Conservation (phyloP, 306 rosid genomes). For the Vigna mungo region DNA sequence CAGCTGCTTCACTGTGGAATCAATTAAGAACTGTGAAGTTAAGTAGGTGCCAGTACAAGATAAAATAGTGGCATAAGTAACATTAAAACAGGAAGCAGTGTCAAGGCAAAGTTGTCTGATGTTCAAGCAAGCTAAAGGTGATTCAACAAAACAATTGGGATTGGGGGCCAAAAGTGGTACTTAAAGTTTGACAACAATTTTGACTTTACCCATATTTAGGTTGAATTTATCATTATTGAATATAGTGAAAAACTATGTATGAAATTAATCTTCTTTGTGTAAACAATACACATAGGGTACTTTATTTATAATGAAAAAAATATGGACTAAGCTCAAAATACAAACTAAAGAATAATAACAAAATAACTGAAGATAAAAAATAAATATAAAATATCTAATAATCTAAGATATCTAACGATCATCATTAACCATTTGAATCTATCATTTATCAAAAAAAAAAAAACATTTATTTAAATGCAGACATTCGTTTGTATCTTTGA, state of each 20-base stretch:
- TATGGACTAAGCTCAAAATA: too few species aligned
- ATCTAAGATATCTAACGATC: too few species aligned
- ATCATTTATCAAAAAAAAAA: neutral
- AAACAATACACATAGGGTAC: too few species aligned
- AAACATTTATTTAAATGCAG: neutral
- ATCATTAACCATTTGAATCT: neutral
- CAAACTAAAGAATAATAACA: too few species aligned
- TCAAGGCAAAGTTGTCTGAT: conserved; percentile 18
- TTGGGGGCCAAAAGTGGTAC: neutral
- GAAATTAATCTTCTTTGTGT: too few species aligned
- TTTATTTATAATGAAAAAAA: too few species aligned
- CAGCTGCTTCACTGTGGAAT: neutral
- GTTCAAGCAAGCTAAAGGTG: conserved; percentile 5
- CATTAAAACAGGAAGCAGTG: neutral
- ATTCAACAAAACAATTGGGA: conserved; percentile 14
- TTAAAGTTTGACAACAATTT: neutral
- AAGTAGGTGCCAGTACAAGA: neutral
- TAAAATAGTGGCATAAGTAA: neutral
- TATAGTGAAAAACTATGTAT: too few species aligned
- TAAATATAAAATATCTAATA: too few species aligned
- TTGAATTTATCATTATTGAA: neutral
- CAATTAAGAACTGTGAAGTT: neutral
- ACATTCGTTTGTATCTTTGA: neutral
- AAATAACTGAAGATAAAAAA: too few species aligned
- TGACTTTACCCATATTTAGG: neutral